These are phyloP conservation scores for Neonectria faginata DNA, from an alignment of 2,329 filamentous ascomycete genomes.

Conservation along the genomic window DNA sequence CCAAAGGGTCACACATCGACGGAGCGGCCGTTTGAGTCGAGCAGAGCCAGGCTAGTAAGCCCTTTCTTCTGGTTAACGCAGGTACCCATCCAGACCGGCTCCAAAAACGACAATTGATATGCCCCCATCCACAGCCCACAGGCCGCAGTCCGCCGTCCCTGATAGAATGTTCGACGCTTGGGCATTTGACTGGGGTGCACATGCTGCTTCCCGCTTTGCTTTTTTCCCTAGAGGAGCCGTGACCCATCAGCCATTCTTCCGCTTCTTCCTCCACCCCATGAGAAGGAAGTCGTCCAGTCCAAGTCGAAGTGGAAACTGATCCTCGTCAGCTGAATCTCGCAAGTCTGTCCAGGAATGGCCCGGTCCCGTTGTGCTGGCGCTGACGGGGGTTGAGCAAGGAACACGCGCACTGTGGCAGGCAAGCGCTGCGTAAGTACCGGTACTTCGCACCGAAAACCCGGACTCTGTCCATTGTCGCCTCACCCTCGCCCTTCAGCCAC, in stretches of 20 bases:
- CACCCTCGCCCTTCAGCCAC: slow-evolving; percentile 19
- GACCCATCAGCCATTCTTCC: background rate
- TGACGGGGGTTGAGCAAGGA: slow-evolving; percentile 29
- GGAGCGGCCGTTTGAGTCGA: slow-evolving; percentile 6
- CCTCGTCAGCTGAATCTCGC: slow-evolving; percentile 35
- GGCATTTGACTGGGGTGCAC: slow-evolving; percentile 15
- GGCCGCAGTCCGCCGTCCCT: background rate
- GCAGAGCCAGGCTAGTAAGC: slow-evolving; percentile 10
- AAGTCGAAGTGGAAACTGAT: slow-evolving; percentile 24
- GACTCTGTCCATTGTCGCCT: slow-evolving; percentile 34
- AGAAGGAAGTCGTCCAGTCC: slow-evolving; percentile 5
- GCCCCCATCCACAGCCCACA: background rate
- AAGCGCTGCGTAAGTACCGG: slow-evolving; percentile 35
- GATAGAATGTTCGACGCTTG: slow-evolving; percentile 26
- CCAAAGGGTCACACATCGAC: slow-evolving; percentile 6
- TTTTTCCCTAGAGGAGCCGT: slow-evolving; percentile 19
- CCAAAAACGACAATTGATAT: slow-evolving; percentile 17
- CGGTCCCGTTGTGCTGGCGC: slow-evolving; percentile 30
- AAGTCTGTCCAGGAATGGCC: slow-evolving; percentile 37
- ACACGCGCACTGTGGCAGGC: slow-evolving; percentile 41
- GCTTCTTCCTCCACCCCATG: slow-evolving; percentile 3
- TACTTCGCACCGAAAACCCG: slow-evolving; percentile 38
- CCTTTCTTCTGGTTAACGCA: slow-evolving; percentile 23
- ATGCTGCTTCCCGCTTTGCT: slow-evolving; percentile 23
- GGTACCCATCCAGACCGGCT: slow-evolving; percentile 25